Percentiles rank a stretch among this genome's conserved stretches.
phyloP scores from a whole-genome alignment of 345 rosid species.

The Euphorbia peplus region DNA sequence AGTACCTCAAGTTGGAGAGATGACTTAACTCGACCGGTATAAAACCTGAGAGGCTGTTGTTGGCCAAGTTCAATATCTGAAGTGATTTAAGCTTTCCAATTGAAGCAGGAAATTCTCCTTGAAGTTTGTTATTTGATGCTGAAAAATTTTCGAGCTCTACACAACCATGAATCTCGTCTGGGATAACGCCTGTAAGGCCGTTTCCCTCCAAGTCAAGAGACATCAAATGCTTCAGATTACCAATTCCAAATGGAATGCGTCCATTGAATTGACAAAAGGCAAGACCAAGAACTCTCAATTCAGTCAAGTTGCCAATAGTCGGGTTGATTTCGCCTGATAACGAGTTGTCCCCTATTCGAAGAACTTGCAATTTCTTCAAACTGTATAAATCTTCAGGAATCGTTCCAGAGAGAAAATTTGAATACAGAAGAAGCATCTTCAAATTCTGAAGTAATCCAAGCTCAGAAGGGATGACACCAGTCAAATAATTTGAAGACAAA shows the following conservation, averaged over 20 bases:
- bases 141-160: slow-evolving; percentile 44
- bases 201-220: slow-evolving; percentile 57
- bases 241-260: slow-evolving; percentile 66
- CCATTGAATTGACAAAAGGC: slow-evolving; percentile 65
- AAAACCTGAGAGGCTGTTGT: slow-evolving; percentile 65
- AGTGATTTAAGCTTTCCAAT: slow-evolving; percentile 52
- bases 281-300: slow-evolving; percentile 53
- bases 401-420: slow-evolving; percentile 64
- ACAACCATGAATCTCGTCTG: slow-evolving; percentile 49
- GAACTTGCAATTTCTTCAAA: slow-evolving; percentile 54
- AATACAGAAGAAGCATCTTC: slow-evolving; percentile 49
- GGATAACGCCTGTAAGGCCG: slow-evolving; percentile 56
- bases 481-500: slow-evolving; percentile 54
- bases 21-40: slow-evolving; percentile 59
- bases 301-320: slow-evolving; percentile 52
- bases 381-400: slow-evolving; percentile 61
- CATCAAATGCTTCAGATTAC: slow-evolving; percentile 50
- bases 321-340: slow-evolving; percentile 54
- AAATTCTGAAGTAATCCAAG: slow-evolving; percentile 65
- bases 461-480: slow-evolving; percentile 59
- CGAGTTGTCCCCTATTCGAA: slow-evolving; percentile 65
- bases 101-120: slow-evolving; percentile 57
- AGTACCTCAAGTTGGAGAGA: slow-evolving; percentile 49
- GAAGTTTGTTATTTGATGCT: slow-evolving; percentile 61
- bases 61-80: slow-evolving; percentile 57